Base-by-base conservation (phyloP, 2,329 filamentous ascomycete genomes). In the Nothopassalora personata region DNA sequence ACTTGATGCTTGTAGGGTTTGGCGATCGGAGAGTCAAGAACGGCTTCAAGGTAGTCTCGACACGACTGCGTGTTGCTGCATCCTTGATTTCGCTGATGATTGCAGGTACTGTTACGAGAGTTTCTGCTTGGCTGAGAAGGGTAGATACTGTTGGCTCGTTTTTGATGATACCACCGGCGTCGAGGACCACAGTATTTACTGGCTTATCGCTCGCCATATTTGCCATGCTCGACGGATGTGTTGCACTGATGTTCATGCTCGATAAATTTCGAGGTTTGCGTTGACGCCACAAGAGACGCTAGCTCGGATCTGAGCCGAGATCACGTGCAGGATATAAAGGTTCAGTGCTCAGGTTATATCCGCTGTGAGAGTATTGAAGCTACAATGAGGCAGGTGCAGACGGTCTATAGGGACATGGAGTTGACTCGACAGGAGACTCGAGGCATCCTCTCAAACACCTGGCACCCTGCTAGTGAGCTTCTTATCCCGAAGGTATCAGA, bases 91-190 rank as follows among this genome's bases (percentile, higher is more conserved):
- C 94, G 54, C 86, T 82, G 31, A 97, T 80, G 57, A 99, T 91
- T 7, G 88, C 86, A 0, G 92, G 91, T 0, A 93, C 89, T 1
- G 91, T 97, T 69, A 91, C 85, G 46, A 97, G 81, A 60, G 82
- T 79, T 69, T 94, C 87, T 51, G 91, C 86, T 72, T 90, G 86
- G 39, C 84, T 82, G 54, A 96, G 79, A 10, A 99, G 84, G 0
- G 89, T 90, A 49, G 90, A 95, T 27, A 94, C 84, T 10, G 90
- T 80, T 11, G 93, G 91, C 64, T 94, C 88, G 76, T 97, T 97
- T 72, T 93, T 93, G 74, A 99, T 92, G 61, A 99, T 86, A 7
- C 93, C 91, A 28, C 92, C 93, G 3, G 94, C 89, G 72, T 99
- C 94, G 66, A 99, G 82, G 30, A 97, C 83, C 54, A 97, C 84